These are phyloP conservation scores for Penicillium flavigenum DNA, from an alignment of 495 filamentous ascomycete species.

Conservation along the genomic window DNA sequence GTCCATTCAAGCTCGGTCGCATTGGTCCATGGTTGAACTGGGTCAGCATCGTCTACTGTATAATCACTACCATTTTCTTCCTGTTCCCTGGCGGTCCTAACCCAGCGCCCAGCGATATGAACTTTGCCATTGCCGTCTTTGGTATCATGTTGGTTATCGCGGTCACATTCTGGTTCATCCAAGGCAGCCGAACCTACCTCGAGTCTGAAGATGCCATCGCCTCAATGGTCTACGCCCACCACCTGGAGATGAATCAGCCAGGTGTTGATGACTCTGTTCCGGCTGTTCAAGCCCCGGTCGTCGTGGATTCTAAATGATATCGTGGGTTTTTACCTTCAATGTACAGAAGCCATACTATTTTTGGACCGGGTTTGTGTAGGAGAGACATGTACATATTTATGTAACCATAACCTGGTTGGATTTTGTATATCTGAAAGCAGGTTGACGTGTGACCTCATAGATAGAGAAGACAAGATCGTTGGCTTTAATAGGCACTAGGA, in stretches of 20 bases:
- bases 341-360: not conserved
- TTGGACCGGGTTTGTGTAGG: not conserved
- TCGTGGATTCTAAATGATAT: constrained; percentile 1
- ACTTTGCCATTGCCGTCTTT: constrained; percentile 52
- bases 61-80: constrained; percentile 50
- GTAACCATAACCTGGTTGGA: not conserved
- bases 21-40: constrained; percentile 41
- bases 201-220: constrained; percentile 43
- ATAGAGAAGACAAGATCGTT: not conserved
- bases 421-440: not conserved
- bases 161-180: constrained; percentile 45
- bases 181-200: constrained; percentile 39
- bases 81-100: constrained; percentile 44
- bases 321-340: not conserved
- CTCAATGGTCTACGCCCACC: constrained; percentile 43
- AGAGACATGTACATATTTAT: not conserved
- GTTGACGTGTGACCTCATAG: not conserved
- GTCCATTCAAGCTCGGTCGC: constrained; percentile 43
- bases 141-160: constrained; percentile 50
- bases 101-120: constrained; percentile 46
- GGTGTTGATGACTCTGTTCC: not conserved
- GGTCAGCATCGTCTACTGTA: constrained; percentile 46
- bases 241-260: constrained; percentile 29
- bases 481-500: not conserved
- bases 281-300: not conserved